Base-by-base conservation (phyloP, 257 asterid species). In the Capsicum pubescens region DNA sequence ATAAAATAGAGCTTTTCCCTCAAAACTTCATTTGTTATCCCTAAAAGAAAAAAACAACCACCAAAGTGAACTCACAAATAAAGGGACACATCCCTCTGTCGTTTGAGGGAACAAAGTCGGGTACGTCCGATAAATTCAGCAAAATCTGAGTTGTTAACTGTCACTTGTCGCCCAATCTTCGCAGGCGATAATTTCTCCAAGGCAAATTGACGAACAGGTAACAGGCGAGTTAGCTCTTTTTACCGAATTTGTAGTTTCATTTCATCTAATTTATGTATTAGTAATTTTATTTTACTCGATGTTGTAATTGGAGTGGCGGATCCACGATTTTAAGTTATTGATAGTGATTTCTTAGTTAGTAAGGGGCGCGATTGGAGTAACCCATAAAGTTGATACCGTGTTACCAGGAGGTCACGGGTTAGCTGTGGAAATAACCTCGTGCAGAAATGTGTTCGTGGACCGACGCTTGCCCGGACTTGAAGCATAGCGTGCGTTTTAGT, bases 41-140 rank as follows among this genome's bases (percentile, higher is more conserved):
- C 44, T 26, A 39, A 39, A 39, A 39, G 44, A 0, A 39, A 39
- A 39, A 39, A 39, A 39, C 4, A 39, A 39, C 3, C 0, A 39
- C 3, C 44, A 39, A 39, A 39, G 44, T 39, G 2, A 39, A 39
- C 44, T 39, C 44, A 39, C 4, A 39, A 39, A 3, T 3, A 39
- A 39, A 39, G 44, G 44, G 44, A 39, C 44, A 39, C 44, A 39
- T 39, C 44, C 44, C 44, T 39, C 44, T 39, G 5, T 39, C 4
- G 60, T 21, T 44, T 13, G 81, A 6, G 36, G 61, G 81, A 50
- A 14, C 32, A 63, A 26, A 54, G 82, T 77, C 64, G 9, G 9
- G 82, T 54, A 54, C 26, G 64, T 77, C 82, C 8, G 82, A 26
- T 54, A 14, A 19, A 48, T 72, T 72, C 80, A 76, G 48, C 81